Percentiles rank a stretch among this genome's conserved stretches.
Conservation (phyloP, 306 rosid species). For the Vachellia pachyceras region DNA sequence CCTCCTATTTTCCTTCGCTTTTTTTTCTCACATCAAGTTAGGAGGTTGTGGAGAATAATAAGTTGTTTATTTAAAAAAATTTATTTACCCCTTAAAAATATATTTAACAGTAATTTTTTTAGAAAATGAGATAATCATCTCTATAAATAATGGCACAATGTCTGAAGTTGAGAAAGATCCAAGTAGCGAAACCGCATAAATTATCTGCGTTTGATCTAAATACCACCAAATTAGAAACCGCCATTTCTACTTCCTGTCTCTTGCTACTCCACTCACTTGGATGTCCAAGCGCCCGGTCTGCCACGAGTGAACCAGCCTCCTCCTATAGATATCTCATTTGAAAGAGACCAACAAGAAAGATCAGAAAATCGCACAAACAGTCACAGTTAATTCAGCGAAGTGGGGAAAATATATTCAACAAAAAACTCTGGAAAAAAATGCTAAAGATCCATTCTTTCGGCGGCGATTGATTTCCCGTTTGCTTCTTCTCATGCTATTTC, state of each 20-base stretch:
- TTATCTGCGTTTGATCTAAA: not conserved
- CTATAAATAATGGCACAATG: too few relatives aligned
- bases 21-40: not conserved
- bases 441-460: constrained; percentile 23
- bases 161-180: not conserved
- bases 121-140: too few relatives aligned
- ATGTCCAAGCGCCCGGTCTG: constrained; percentile 18
- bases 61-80: too few relatives aligned
- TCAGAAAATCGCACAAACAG: constrained; percentile 25
- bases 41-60: not conserved
- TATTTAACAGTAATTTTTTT: too few relatives aligned
- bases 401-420: not conserved
- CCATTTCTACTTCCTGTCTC: not conserved
- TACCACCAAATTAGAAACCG: not conserved
- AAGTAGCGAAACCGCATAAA: not conserved
- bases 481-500: not conserved
- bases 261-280: not conserved
- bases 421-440: not conserved
- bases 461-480: too few relatives aligned
- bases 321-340: not conserved
- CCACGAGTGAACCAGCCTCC: constrained; percentile 32
- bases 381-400: not conserved
- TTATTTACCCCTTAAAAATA: too few relatives aligned
- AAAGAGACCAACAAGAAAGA: constrained; percentile 15
- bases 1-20: not conserved